Percentiles rank a stretch among this genome's conserved stretches.
Evolutionary conservation across 306 rosid genomes (phyloP).

Genomic region (Glycine soja): DNA sequence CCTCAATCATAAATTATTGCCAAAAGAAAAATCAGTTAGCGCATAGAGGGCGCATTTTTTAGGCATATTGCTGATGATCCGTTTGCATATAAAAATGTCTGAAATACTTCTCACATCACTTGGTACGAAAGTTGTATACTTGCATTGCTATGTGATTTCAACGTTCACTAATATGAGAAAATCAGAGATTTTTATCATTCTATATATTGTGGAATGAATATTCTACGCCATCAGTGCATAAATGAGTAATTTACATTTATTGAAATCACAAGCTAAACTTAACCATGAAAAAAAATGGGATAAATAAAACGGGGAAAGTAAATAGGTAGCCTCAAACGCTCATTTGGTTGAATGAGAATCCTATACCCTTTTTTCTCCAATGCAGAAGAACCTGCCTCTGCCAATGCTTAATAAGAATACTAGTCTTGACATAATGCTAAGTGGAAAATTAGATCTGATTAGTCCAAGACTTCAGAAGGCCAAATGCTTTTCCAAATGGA

Average conservation of each 20-base stretch:
- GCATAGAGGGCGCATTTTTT: not conserved
- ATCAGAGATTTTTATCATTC: constrained; percentile 42
- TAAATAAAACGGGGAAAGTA: constrained; percentile 34
- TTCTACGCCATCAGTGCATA: constrained; percentile 46
- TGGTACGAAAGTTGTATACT: not conserved
- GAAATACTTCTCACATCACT: constrained; percentile 11
- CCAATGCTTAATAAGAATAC: constrained; percentile 7
- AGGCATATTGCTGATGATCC: constrained; percentile 19
- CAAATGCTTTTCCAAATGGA: constrained; percentile 76
- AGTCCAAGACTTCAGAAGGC: constrained; percentile 84
- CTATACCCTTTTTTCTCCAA: constrained; percentile 21
- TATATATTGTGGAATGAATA: constrained; percentile 56
- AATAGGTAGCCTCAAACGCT: constrained; percentile 43
- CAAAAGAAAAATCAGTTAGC: constrained; percentile 3
- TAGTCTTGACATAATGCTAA: constrained; percentile 30
- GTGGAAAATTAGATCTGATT: constrained; percentile 35
- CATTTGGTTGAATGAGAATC: constrained; percentile 54
- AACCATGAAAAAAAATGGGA: constrained; percentile 43
- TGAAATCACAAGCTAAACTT: constrained; percentile 50
- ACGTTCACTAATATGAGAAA: constrained; percentile 33
- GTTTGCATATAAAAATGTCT: constrained; percentile 18
- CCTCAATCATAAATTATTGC: not conserved
- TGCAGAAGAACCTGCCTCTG: constrained; percentile 34
- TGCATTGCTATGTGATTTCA: constrained; percentile 5
- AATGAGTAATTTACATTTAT: constrained; percentile 59